phyloP scores from a whole-genome alignment of 306 rosid genomes.

The Fagus sylvatica region DNA sequence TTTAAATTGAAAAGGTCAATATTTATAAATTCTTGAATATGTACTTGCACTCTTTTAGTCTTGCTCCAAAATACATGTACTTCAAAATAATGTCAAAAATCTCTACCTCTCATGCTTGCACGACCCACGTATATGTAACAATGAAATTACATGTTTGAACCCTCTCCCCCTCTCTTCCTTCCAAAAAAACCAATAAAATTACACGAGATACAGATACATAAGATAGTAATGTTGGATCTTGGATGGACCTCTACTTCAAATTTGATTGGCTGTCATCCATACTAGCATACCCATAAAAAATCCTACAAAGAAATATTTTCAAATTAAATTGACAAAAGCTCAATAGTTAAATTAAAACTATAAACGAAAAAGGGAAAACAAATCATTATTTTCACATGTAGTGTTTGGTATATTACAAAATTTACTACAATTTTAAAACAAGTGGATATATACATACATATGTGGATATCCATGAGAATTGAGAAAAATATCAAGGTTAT shows the following conservation, averaged over 20 bases:
- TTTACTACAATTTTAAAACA: background rate
- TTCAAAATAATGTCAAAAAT: background rate
- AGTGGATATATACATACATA: background rate
- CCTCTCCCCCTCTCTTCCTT: too few relatives aligned
- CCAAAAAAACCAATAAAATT: background rate
- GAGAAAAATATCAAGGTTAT: background rate
- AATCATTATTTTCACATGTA: background rate
- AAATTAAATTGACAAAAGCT: slow-evolving; percentile 5
- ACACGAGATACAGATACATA: background rate
- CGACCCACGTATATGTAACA: background rate
- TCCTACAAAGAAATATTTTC: slow-evolving; percentile 43
- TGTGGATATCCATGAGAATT: too few relatives aligned
- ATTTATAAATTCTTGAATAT: background rate
- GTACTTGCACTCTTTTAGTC: background rate
- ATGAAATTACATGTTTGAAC: background rate
- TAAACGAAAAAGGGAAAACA: background rate
- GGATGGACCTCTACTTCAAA: slow-evolving; percentile 1
- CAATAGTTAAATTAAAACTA: slow-evolving; percentile 12
- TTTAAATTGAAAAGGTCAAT: background rate
- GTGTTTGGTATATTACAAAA: background rate
- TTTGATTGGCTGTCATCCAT: slow-evolving; percentile 33
- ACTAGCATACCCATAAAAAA: slow-evolving; percentile 34
- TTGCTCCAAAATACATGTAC: background rate
- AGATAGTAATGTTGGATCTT: background rate
- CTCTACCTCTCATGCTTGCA: background rate